Percentiles rank a stretch among this genome's conserved stretches.
These are phyloP conservation scores for Pythium monospermum DNA, from an alignment of 352 stramenopile species.

Conservation along the genomic window DNA sequence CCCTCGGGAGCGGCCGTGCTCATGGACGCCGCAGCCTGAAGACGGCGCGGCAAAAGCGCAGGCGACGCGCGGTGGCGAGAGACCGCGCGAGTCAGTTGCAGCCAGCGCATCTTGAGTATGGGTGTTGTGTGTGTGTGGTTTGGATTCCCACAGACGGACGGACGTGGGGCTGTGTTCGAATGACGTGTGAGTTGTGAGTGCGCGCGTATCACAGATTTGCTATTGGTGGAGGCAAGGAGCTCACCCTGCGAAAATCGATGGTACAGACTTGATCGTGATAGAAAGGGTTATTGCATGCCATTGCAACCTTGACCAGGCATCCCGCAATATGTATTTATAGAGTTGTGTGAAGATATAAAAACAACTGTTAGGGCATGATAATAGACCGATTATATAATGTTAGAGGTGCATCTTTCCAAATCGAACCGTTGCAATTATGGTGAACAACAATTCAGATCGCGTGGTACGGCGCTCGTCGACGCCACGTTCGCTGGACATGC, in stretches of 20 bases:
- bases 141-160: background rate
- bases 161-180: constrained; percentile 2
- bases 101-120: constrained; percentile 39
- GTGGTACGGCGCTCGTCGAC: constrained; percentile 1
- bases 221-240: constrained; percentile 20
- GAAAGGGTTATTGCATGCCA: constrained; percentile 2
- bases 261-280: background rate
- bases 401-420: background rate
- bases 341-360: background rate
- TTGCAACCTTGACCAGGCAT: background rate
- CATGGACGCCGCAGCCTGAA: constrained; percentile 12
- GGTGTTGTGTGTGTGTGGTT: background rate
- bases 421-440: background rate
- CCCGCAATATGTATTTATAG: background rate
- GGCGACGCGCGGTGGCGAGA: constrained; percentile 23
- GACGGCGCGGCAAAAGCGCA: constrained; percentile 20
- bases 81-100: constrained; percentile 46
- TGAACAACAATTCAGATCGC: constrained; percentile 12
- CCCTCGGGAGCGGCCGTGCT: constrained; percentile 1
- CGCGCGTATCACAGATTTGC: constrained; percentile 21
- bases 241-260: constrained; percentile 15
- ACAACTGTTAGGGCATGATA: background rate
- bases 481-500: background rate
- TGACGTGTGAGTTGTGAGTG: background rate
- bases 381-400: background rate